Evolutionary conservation across 139 green algal genomes (phyloP).

Genomic region (Micromonas commoda): DNA sequence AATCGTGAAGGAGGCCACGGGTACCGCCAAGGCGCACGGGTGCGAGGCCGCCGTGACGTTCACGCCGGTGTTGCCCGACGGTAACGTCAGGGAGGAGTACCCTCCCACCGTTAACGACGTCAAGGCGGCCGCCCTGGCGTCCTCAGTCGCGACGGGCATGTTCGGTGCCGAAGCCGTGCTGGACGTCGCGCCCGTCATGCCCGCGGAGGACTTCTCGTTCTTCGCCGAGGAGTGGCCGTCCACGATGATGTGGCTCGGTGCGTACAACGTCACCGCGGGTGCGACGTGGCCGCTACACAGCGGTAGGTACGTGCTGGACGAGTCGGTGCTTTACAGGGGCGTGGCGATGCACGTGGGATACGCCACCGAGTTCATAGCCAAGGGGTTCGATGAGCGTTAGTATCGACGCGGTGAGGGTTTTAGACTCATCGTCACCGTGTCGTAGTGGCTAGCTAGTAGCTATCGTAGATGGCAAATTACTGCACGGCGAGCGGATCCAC

Average conservation of each 20-base stretch:
- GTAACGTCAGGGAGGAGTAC: conserved; percentile 38
- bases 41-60: conserved; percentile 65
- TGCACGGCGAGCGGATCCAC: neutral
- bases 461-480: too few relatives aligned
- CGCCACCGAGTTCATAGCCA: conserved; percentile 1
- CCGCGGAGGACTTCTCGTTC: conserved; percentile 26
- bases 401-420: too few relatives aligned
- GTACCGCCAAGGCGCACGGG: conserved; percentile 45
- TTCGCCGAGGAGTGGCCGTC: conserved; percentile 5
- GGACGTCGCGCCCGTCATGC: conserved; percentile 19
- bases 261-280: conserved; percentile 1
- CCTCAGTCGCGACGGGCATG: neutral
- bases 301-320: conserved; percentile 4
- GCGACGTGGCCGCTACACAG: conserved; percentile 4
- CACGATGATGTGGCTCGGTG: conserved; percentile 15
- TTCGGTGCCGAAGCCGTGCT: neutral
- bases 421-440: too few relatives aligned
- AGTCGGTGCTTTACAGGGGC: neutral
- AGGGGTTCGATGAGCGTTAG: too few relatives aligned
- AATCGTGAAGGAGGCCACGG: conserved; percentile 33
- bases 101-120: conserved; percentile 72
- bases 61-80: conserved; percentile 40
- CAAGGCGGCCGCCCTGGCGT: neutral
- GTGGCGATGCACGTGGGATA: conserved; percentile 4
- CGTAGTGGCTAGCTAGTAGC: too few relatives aligned